A percentile compares a stretch with the other conserved stretches of the same genome.
Conservation (phyloP, 78 protist genomes). For the Bodo saltans region DNA sequence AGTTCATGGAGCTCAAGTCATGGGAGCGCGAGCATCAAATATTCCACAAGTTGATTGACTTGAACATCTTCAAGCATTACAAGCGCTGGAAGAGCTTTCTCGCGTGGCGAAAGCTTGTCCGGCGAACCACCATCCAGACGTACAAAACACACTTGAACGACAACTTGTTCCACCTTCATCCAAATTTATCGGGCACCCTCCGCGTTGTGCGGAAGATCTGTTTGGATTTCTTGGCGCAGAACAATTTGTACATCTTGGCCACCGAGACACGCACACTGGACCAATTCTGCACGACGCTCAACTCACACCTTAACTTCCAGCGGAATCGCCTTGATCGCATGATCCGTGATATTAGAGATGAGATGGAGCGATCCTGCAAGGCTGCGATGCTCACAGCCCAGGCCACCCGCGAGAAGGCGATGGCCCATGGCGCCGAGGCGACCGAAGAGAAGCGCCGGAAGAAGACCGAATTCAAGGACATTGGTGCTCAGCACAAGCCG, state of each 20-base stretch:
- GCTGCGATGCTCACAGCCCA: background rate
- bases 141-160: background rate
- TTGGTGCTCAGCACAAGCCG: background rate
- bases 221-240: background rate
- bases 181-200: conserved; percentile 28
- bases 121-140: background rate
- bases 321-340: background rate
- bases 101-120: conserved; percentile 1
- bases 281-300: conserved; percentile 23
- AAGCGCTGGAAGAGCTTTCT: conserved; percentile 34
- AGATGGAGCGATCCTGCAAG: conserved; percentile 26
- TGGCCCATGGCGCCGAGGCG: background rate
- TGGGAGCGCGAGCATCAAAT: conserved; percentile 44
- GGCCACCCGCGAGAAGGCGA: background rate
- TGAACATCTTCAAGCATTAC: conserved; percentile 50
- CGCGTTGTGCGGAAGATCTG: conserved; percentile 39
- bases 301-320: background rate
- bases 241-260: background rate
- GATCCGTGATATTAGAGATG: background rate
- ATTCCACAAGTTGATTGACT: conserved; percentile 22
- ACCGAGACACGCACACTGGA: background rate
- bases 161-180: conserved; percentile 10
- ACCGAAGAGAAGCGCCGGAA: background rate
- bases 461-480: background rate
- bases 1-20: conserved; percentile 43